phyloP scores from a whole-genome alignment of 352 stramenopile genomes.

The Discostella stelligera region DNA sequence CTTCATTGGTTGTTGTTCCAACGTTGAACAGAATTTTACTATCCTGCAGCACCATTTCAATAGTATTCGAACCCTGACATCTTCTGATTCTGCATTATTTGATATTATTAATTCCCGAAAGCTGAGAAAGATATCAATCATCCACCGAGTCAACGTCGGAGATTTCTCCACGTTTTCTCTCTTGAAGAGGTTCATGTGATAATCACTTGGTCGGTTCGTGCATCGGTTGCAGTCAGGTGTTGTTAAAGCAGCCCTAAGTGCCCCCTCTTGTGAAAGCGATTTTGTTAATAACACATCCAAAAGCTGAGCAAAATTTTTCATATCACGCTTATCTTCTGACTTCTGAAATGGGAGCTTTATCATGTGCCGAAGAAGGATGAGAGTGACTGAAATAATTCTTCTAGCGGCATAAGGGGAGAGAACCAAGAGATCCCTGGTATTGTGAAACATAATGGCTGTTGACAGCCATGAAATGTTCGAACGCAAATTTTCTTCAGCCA shows the following conservation, averaged over 20 bases:
- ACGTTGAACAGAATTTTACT: conserved; percentile 21
- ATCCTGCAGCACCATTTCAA: conserved; percentile 41
- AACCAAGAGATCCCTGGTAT: not conserved
- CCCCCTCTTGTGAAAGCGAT: conserved; percentile 4
- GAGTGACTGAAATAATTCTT: conserved; percentile 24
- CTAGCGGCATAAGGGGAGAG: conserved; percentile 18
- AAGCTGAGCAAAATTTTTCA: not conserved
- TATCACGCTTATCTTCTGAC: not conserved
- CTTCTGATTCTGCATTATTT: not conserved
- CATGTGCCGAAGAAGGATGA: conserved; percentile 33
- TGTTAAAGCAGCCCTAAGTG: not conserved
- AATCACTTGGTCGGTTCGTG: conserved; percentile 27
- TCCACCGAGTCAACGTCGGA: conserved; percentile 4
- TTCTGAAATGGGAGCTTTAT: not conserved
- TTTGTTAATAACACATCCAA: conserved; percentile 31
- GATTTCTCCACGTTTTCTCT: not conserved
- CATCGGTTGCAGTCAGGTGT: not conserved
- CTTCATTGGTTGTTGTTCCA: conserved; percentile 7
- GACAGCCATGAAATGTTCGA: not conserved
- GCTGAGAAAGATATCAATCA: conserved; percentile 39
- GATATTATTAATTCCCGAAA: conserved; percentile 35
- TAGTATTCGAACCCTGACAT: conserved; percentile 4
- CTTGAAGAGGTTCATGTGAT: conserved; percentile 20
- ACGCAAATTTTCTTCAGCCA: not conserved
- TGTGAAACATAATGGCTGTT: not conserved